Base-by-base conservation (phyloP, 495 filamentous ascomycete species). In the Extremus antarcticus region DNA sequence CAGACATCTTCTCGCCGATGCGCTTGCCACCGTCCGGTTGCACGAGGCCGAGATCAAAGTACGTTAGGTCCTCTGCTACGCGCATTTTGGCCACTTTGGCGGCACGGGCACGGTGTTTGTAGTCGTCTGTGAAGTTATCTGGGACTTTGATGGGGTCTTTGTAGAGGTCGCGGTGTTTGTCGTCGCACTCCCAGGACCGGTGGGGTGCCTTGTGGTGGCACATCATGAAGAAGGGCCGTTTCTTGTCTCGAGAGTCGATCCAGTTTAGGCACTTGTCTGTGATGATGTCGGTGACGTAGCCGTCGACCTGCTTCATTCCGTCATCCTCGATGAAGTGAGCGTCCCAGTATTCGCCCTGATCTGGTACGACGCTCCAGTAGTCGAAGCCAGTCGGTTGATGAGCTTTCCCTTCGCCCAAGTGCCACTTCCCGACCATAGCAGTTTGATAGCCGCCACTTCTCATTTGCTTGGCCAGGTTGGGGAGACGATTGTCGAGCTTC, bases 201-300 rank as follows among this genome's bases (percentile, higher is more conserved):
- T 74, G 72, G 11, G 72, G 72, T 2, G 72, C 72, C 47, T 74
- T 74, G 47, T 74, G 72, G 39, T 74, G 72, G 50, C 71, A 74
- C 72, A 74, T 74, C n/a, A 72, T 45, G 52, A 74, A 74, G 60
- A 74, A 74, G 1, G 72, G 72, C 58, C 67, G 68, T 1, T 53
- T 47, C 0, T 47, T 54, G 47, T 68, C 69, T 0, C 66, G 55
- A 13, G 53, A 20, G 35, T 67, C 61, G n/a, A 73, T 67, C 48
- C 61, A 75, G 22, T 68, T 46, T 0, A 75, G 48, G 52, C 62
- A 65, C 54, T 70, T 72, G 41, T 75, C 66, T 9, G 70, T 72
- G 41, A 73, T 73, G 55, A 72, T 70, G 39, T 73, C 70, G n/a
- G 70, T 73, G 11, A 65, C 71, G 41, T 74, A 73, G 11, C 71